Evolutionary conservation across 306 rosid species (phyloP).

Genomic region (Oemleria cerasiformis): DNA sequence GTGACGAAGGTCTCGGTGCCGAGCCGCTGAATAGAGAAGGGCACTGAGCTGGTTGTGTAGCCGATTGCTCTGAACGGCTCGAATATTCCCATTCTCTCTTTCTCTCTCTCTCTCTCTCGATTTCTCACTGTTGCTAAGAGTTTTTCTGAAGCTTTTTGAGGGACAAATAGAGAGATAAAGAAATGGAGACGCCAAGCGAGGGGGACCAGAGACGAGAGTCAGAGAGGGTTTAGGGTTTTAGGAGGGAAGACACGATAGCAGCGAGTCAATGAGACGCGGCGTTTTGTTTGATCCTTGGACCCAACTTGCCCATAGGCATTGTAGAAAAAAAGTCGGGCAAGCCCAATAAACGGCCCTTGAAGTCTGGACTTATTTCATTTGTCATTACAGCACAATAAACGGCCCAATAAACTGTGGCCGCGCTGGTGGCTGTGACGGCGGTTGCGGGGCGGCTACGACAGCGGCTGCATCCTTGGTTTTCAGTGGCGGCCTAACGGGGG

Average conservation of each 20-base stretch:
- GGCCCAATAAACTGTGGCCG: too few species aligned
- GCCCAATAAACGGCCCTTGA: too few species aligned
- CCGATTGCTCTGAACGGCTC: slow-evolving; percentile 88
- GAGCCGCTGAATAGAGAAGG: slow-evolving; percentile 77
- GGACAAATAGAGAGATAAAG: not conserved
- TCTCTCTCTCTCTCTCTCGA: not conserved
- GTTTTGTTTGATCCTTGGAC: not conserved
- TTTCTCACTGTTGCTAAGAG: not conserved
- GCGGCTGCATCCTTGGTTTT: too few species aligned
- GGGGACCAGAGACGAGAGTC: not conserved
- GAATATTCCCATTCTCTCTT: slow-evolving; percentile 65
- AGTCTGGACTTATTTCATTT: too few species aligned
- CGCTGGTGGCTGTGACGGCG: too few species aligned
- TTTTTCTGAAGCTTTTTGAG: not conserved
- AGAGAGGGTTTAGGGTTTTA: slow-evolving; percentile 7
- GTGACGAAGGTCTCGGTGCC: slow-evolving; percentile 92
- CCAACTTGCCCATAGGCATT: not conserved
- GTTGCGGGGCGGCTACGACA: too few species aligned
- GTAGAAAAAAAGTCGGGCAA: too few species aligned
- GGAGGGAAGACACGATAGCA: not conserved
- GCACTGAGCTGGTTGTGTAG: slow-evolving; percentile 64
- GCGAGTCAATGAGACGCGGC: not conserved
- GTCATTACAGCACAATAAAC: too few species aligned
- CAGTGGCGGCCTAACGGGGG: too few species aligned
- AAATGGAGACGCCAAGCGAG: not conserved